A percentile compares a stretch with the other conserved stretches of the same genome.
phyloP scores from a whole-genome alignment of 2,329 filamentous ascomycete species.

The Xylaria sp. region DNA sequence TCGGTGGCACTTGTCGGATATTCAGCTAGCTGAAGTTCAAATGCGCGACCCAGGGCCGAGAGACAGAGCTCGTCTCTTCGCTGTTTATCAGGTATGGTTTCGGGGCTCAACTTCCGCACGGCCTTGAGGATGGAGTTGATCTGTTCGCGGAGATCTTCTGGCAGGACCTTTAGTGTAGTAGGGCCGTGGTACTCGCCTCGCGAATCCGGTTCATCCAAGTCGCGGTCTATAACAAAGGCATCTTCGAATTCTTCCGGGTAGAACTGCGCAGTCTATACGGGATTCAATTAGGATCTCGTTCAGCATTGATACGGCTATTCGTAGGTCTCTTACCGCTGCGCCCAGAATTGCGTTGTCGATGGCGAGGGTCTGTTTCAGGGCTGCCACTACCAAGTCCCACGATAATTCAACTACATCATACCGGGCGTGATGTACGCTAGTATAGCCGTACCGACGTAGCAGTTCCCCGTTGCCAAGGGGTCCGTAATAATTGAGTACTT shows the following conservation, averaged over 20 bases:
- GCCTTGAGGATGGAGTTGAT: conserved; percentile 62
- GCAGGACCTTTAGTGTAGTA: conserved; percentile 56
- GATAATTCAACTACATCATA: conserved; percentile 87
- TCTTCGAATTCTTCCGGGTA: conserved; percentile 78
- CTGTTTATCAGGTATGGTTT: conserved; percentile 60
- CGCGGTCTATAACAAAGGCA: conserved; percentile 74
- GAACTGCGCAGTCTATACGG: conserved; percentile 55
- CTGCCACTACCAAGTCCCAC: conserved; percentile 65
- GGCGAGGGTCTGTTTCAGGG: conserved; percentile 55
- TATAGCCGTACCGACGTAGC: conserved; percentile 85
- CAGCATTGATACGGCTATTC: not conserved
- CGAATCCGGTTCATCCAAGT: conserved; percentile 62
- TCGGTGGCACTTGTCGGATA: conserved; percentile 58
- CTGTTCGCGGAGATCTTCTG: conserved; percentile 64
- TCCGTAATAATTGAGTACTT: conserved; percentile 91
- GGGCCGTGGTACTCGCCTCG: conserved; percentile 58
- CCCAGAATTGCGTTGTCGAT: conserved; percentile 54
- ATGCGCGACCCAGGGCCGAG: conserved; percentile 53
- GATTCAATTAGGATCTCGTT: conserved; percentile 40
- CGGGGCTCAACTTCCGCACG: conserved; percentile 57
- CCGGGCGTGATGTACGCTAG: conserved; percentile 78
- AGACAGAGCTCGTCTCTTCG: conserved; percentile 60
- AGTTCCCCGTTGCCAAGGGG: conserved; percentile 85
- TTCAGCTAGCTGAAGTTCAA: conserved; percentile 54
- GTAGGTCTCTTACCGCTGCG: conserved; percentile 54